Conservation (phyloP, 2,329 filamentous ascomycete species). For the Raffaelea albimanens region DNA sequence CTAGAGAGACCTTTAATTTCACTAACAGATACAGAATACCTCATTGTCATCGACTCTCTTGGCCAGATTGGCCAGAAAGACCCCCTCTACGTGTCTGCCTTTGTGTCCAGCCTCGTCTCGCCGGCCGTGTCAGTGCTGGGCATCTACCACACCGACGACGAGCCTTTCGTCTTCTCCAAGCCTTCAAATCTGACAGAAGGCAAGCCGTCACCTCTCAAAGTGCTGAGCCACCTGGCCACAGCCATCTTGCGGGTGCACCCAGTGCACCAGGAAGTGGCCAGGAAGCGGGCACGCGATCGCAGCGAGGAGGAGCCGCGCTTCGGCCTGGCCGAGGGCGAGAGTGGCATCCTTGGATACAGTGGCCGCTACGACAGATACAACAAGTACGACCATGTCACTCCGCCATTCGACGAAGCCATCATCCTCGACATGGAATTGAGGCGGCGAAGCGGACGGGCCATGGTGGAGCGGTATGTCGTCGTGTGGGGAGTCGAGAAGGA, state of each 20-base stretch:
- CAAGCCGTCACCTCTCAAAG: constrained; percentile 58
- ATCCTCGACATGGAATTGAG: constrained; percentile 82
- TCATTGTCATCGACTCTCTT: constrained; percentile 74
- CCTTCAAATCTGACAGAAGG: constrained; percentile 38
- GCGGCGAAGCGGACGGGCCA: constrained; percentile 68
- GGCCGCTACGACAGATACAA: constrained; percentile 18
- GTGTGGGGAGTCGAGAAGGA: constrained; percentile 17
- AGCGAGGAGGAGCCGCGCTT: constrained; percentile 68
- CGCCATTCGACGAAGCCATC: constrained; percentile 35
- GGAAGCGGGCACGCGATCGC: constrained; percentile 65
- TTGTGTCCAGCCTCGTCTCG: constrained; percentile 59
- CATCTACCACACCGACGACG: constrained; percentile 75
- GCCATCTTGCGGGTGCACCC: constrained; percentile 67
- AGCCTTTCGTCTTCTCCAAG: constrained; percentile 10
- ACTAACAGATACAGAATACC: constrained; percentile 40
- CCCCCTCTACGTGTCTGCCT: constrained; percentile 51
- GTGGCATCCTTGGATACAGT: constrained; percentile 61
- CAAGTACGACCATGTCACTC: constrained; percentile 8
- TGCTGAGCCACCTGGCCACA: constrained; percentile 80
- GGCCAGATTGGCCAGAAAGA: constrained; percentile 51
- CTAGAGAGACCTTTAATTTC: too few species aligned
- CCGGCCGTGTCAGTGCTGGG: constrained; percentile 64
- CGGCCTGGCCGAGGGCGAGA: constrained; percentile 72
- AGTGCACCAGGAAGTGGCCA: constrained; percentile 63
- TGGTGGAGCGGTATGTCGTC: constrained; percentile 58